phyloP scores from a whole-genome alignment of 1,284 basidiomycete species.

The Neolentinus lepideus region DNA sequence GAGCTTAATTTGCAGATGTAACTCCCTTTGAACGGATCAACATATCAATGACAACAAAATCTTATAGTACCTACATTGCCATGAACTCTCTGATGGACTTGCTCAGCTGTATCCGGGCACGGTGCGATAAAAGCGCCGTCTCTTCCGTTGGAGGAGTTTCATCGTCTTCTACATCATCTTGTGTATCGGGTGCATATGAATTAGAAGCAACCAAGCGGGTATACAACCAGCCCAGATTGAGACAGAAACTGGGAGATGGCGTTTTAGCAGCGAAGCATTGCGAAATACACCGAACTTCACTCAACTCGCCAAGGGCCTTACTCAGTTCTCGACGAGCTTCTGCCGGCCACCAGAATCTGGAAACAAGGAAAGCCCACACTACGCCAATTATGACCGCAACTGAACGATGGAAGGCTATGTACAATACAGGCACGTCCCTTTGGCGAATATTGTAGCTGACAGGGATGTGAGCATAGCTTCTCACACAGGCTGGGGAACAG shows the following conservation, averaged over 20 bases:
- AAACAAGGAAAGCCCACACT: constrained; percentile 84
- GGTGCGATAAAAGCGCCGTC: constrained; percentile 29
- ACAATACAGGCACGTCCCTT: constrained; percentile 58
- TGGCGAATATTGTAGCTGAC: constrained; percentile 78
- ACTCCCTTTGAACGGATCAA: constrained; percentile 55
- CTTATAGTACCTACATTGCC: constrained; percentile 57
- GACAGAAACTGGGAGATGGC: constrained; percentile 51
- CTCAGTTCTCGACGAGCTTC: constrained; percentile 87
- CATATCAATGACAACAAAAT: neutral
- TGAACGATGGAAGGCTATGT: constrained; percentile 74
- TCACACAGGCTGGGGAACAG: constrained; percentile 6
- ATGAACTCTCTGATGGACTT: constrained; percentile 80
- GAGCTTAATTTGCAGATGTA: constrained; percentile 87
- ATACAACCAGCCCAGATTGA: constrained; percentile 82
- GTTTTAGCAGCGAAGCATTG: neutral
- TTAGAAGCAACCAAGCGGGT: constrained; percentile 74
- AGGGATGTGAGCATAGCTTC: constrained; percentile 1
- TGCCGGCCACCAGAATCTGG: constrained; percentile 91
- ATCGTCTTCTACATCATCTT: constrained; percentile 22
- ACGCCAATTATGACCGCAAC: constrained; percentile 84
- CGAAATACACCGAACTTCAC: constrained; percentile 18
- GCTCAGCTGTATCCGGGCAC: constrained; percentile 34
- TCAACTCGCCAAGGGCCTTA: constrained; percentile 78
- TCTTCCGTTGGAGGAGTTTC: constrained; percentile 20
- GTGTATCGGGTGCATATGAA: constrained; percentile 46